Base-by-base conservation (phyloP, 2,329 filamentous ascomycete species). In the Achaetomium macrosporum region DNA sequence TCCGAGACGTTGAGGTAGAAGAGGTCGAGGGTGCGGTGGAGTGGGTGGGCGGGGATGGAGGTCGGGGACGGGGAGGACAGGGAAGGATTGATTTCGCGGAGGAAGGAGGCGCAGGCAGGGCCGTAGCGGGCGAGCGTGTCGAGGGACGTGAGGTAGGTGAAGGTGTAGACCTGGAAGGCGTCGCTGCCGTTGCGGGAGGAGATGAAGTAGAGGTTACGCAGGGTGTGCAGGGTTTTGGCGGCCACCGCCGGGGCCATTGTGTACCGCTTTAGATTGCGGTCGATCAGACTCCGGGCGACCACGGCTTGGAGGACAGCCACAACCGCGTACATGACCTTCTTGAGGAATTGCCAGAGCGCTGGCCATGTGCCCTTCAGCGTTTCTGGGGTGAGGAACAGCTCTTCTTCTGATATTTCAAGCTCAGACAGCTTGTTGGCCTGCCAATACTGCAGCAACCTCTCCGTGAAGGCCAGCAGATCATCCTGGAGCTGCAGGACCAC, bases 1-100 rank as follows among this genome's bases (percentile, higher is more conserved):
- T 96, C 91, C 2, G 88, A 85, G 0, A 85, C 81, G 64, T 95
- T 93, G 57, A 96, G 79, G 69, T 95, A 95, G 72, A 89, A 96
- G 15, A 95, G 78, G 65, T 93, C 87, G n/a, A 92, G 73, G 16
- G 80, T 85, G 53, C 87, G 78, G 60, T 89, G 81, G 2, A 90
- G 73, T 5, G 85, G 82, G 58, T 86, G 79, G 6, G 72, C 69
- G 0, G 85, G 80, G 31, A 87, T 81, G 37, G 74, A 69, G 39
- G 79, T 76, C n/a, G 16, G 81, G 15, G 39, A 43, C 0, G 10
- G 69, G 0, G 85, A 79, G 31, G 82, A 76, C 15, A 82, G 53
- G 55, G 70, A 61, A 25, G 65, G 58, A 3, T 78, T 76, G 46
- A 86, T 85, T 17, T 79, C 77, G 56, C 76, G 73, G 20, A 95